These are phyloP conservation scores for Sphagnum tenellum DNA, from an alignment of 225 moss, liverwort and hornwort species.

Conservation along the genomic window DNA sequence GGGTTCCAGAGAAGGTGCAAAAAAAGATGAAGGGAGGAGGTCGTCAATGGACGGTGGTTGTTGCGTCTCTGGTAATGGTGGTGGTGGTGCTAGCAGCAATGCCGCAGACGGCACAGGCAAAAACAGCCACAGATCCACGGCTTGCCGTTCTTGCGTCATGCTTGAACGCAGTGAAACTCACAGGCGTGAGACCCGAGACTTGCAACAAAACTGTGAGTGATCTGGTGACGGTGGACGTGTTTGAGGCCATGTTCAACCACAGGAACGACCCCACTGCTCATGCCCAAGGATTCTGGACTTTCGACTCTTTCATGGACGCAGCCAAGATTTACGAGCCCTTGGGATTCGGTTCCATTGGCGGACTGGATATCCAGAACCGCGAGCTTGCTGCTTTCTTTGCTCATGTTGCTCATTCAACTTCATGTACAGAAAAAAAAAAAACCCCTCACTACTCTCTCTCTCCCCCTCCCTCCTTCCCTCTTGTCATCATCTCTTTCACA, in stretches of 20 bases:
- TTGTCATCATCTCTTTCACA: too few species aligned
- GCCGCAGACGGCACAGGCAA: too few species aligned
- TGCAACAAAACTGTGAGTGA: constrained; percentile 54
- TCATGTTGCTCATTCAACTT: constrained; percentile 67
- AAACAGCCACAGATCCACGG: too few species aligned
- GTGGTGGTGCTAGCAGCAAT: too few species aligned
- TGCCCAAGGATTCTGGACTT: constrained; percentile 65
- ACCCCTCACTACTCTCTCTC: too few species aligned
- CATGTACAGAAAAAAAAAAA: constrained; percentile 32
- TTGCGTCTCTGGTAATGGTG: too few species aligned
- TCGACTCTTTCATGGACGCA: constrained; percentile 51
- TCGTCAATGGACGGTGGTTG: too few species aligned
- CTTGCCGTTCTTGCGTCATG: too few species aligned
- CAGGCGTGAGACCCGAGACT: too few species aligned
- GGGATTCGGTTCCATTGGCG: constrained; percentile 67
- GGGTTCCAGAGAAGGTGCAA: too few species aligned
- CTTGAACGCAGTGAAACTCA: too few species aligned
- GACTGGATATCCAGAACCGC: constrained; percentile 49
- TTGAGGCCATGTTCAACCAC: constrained; percentile 75
- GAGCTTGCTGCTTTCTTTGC: constrained; percentile 82
- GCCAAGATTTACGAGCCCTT: constrained; percentile 27
- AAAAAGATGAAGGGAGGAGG: too few species aligned
- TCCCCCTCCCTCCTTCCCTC: neutral
- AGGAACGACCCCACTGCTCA: constrained; percentile 39
- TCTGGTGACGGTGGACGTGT: constrained; percentile 41